Conservation (phyloP, 352 stramenopile species). For the Phytopythium aichiense region DNA sequence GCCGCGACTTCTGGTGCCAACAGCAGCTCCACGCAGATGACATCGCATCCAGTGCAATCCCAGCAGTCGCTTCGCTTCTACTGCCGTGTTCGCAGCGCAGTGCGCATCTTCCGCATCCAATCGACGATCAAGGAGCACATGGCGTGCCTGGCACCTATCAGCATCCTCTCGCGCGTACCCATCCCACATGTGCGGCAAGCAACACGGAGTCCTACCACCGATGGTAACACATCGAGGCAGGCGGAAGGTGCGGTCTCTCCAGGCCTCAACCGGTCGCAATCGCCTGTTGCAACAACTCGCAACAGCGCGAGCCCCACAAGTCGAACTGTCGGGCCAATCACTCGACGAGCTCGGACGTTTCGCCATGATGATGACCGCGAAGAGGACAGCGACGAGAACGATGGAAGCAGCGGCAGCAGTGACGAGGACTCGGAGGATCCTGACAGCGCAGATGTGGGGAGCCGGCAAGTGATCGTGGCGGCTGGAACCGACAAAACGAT, state of each 20-base stretch:
- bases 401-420: slow-evolving; percentile 7
- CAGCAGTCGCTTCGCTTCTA: slow-evolving; percentile 50
- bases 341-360: not conserved
- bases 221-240: not conserved
- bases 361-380: not conserved
- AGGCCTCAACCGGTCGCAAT: not conserved
- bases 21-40: slow-evolving; percentile 5
- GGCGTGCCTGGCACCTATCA: slow-evolving; percentile 48
- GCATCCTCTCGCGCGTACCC: slow-evolving; percentile 43
- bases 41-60: slow-evolving; percentile 10
- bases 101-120: slow-evolving; percentile 59
- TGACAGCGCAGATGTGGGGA: not conserved
- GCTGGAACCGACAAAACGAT: slow-evolving; percentile 68
- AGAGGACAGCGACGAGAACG: slow-evolving; percentile 15
- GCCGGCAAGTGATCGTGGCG: slow-evolving; percentile 46
- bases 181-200: slow-evolving; percentile 12
- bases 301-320: not conserved
- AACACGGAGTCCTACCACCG: not conserved
- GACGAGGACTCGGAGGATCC: not conserved
- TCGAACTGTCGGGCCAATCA: not conserved
- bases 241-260: not conserved
- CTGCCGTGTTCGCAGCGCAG: slow-evolving; percentile 46
- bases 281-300: not conserved
- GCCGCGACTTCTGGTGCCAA: too few species aligned
- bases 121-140: slow-evolving; percentile 71